These are phyloP conservation scores for Trematosphaeria pertusa DNA, from an alignment of 2,329 filamentous ascomycete genomes.

Conservation along the genomic window DNA sequence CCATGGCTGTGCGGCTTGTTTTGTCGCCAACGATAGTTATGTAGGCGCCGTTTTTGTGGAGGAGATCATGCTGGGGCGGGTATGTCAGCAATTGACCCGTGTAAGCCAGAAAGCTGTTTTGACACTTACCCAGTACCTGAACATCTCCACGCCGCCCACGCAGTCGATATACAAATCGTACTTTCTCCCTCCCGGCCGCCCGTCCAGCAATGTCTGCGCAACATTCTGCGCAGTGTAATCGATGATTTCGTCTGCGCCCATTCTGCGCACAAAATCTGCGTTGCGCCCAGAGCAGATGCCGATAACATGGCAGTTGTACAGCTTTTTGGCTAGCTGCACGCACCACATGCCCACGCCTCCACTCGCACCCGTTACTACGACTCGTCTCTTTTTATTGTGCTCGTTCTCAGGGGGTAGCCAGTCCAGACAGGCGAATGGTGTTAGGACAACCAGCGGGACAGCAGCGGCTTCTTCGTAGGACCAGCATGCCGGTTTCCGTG, in stretches of 20 bases:
- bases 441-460: conserved; percentile 47
- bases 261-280: conserved; percentile 51
- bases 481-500: conserved; percentile 29
- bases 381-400: conserved; percentile 19
- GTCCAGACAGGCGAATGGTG: conserved; percentile 44
- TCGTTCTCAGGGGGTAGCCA: conserved; percentile 26
- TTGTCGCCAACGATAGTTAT: conserved; percentile 51
- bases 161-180: conserved; percentile 59
- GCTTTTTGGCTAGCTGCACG: conserved; percentile 49
- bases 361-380: conserved; percentile 39
- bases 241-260: conserved; percentile 60
- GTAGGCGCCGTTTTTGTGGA: conserved; percentile 49
- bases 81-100: no score
- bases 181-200: conserved; percentile 39
- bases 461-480: conserved; percentile 33
- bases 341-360: conserved; percentile 43
- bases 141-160: conserved; percentile 58
- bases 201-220: conserved; percentile 39
- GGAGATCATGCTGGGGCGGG: conserved; percentile 21
- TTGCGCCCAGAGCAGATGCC: conserved; percentile 59
- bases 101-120: no score
- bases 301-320: conserved; percentile 51
- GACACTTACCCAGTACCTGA: conserved; percentile 37
- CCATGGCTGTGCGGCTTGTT: conserved; percentile 48
- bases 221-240: conserved; percentile 43